Evolutionary conservation across 2,329 filamentous ascomycete species (phyloP).

Genomic region (Penicillium polonicum): DNA sequence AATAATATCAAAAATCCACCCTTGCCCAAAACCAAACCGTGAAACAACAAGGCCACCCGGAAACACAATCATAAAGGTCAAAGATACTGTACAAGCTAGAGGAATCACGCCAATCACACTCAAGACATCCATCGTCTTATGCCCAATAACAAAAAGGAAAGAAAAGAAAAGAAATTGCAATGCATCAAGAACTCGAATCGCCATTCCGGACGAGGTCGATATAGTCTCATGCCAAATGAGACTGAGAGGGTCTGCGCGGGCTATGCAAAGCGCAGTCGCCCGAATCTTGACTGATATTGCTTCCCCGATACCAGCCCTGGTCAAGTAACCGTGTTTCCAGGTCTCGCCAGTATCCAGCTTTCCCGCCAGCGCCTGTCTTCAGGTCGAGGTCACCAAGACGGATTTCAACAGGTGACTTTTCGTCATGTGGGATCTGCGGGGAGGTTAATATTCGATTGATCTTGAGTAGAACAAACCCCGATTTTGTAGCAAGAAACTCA

Average conservation of each 20-base stretch:
- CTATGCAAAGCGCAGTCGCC: slow-evolving; percentile 37
- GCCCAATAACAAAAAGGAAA: not conserved
- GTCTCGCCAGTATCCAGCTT: slow-evolving; percentile 66
- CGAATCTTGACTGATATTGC: slow-evolving; percentile 30
- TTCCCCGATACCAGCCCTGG: slow-evolving; percentile 65
- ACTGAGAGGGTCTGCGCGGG: slow-evolving; percentile 4
- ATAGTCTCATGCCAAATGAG: not conserved
- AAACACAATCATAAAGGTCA: not conserved
- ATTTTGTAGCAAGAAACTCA: slow-evolving; percentile 35
- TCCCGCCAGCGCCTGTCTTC: slow-evolving; percentile 64
- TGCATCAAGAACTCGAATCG: not conserved
- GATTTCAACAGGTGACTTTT: slow-evolving; percentile 37
- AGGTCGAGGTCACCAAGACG: slow-evolving; percentile 75
- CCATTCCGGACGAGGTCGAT: not conserved
- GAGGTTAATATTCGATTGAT: not conserved
- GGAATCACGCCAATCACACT: not conserved
- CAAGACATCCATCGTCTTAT: not conserved
- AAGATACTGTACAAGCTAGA: not conserved
- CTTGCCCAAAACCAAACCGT: not conserved
- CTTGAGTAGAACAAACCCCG: not conserved
- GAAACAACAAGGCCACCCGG: not conserved
- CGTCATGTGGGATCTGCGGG: slow-evolving; percentile 36
- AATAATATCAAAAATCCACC: not conserved
- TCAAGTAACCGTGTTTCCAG: slow-evolving; percentile 63
- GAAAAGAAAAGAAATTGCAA: not conserved